Conservation (phyloP, 1,284 basidiomycete genomes). For the Grifola frondosa region DNA sequence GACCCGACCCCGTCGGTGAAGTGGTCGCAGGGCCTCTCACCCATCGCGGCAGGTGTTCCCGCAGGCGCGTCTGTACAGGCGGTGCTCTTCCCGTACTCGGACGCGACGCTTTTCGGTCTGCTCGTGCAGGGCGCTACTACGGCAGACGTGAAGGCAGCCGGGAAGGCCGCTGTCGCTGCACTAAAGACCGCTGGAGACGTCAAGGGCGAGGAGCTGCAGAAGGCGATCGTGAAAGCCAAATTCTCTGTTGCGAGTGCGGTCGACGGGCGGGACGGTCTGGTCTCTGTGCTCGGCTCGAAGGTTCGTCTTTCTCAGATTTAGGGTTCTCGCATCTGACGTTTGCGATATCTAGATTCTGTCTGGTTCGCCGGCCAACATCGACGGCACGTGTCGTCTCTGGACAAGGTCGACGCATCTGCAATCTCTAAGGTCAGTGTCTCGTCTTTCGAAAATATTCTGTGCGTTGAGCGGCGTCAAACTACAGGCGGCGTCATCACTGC, state of each 20-base stretch:
- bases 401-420: conserved; percentile 57
- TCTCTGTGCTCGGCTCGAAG: conserved; percentile 61
- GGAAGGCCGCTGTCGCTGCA: conserved; percentile 65
- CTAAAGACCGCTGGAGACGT: conserved; percentile 60
- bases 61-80: conserved; percentile 60
- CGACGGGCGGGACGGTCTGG: conserved; percentile 73
- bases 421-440: conserved; percentile 55
- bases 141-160: conserved; percentile 61
- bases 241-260: conserved; percentile 71
- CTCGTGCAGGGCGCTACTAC: conserved; percentile 65
- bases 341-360: conserved; percentile 54
- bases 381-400: conserved; percentile 55
- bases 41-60: conserved; percentile 59
- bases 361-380: conserved; percentile 52
- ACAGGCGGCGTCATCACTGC: conserved; percentile 38
- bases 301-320: conserved; percentile 32
- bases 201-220: conserved; percentile 72
- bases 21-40: conserved; percentile 77
- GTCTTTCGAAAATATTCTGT: conserved; percentile 5
- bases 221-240: conserved; percentile 84
- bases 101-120: conserved; percentile 84
- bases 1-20: conserved; percentile 76
- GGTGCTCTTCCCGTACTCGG: conserved; percentile 85
- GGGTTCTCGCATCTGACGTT: background rate
- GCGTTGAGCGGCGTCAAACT: background rate